Evolutionary conservation across 805 yeast species (phyloP).

Genomic region (Cyberlindnera mycetangii): DNA sequence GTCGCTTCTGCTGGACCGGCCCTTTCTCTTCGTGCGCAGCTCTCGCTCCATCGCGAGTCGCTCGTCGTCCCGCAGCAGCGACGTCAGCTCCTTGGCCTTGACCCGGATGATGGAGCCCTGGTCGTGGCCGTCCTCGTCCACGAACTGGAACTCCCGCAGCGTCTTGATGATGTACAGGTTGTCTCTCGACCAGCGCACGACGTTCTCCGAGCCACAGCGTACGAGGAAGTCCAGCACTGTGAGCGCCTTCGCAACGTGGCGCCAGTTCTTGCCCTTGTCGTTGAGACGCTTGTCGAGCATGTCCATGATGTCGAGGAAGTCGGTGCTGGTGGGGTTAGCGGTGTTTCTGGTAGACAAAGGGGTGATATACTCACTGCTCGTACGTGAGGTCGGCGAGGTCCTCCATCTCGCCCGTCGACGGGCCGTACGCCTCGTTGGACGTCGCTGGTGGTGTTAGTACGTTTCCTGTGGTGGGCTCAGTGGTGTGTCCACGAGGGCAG

Average conservation of each 20-base stretch:
- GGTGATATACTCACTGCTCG: slow-evolving; percentile 36
- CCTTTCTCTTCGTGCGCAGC: slow-evolving; percentile 31
- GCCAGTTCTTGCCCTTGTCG: slow-evolving; percentile 96
- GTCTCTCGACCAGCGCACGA: slow-evolving; percentile 89
- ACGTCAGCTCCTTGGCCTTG: slow-evolving; percentile 84
- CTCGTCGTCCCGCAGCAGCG: slow-evolving; percentile 78
- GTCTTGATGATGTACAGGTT: slow-evolving; percentile 87
- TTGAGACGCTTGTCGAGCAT: slow-evolving; percentile 88
- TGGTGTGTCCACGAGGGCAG: neutral
- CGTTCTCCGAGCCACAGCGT: slow-evolving; percentile 81
- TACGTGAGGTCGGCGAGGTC: slow-evolving; percentile 75
- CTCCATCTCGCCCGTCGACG: slow-evolving; percentile 78
- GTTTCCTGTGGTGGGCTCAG: neutral
- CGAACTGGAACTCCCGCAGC: slow-evolving; percentile 80
- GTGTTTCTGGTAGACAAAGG: too few relatives aligned
- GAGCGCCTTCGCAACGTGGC: slow-evolving; percentile 89
- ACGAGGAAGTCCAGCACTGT: slow-evolving; percentile 87
- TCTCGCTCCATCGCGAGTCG: slow-evolving; percentile 70
- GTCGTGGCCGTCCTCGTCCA: slow-evolving; percentile 75
- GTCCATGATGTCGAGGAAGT: slow-evolving; percentile 87
- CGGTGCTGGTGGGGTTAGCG: slow-evolving; percentile 46
- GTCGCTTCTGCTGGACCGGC: too few relatives aligned
- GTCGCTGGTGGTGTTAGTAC: slow-evolving; percentile 50
- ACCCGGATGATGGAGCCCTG: slow-evolving; percentile 87
- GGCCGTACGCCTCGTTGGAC: slow-evolving; percentile 81